Percentiles rank a stretch among this genome's conserved stretches.
Conservation (phyloP, 306 rosid genomes). For the Glycyrrhiza uralensis region DNA sequence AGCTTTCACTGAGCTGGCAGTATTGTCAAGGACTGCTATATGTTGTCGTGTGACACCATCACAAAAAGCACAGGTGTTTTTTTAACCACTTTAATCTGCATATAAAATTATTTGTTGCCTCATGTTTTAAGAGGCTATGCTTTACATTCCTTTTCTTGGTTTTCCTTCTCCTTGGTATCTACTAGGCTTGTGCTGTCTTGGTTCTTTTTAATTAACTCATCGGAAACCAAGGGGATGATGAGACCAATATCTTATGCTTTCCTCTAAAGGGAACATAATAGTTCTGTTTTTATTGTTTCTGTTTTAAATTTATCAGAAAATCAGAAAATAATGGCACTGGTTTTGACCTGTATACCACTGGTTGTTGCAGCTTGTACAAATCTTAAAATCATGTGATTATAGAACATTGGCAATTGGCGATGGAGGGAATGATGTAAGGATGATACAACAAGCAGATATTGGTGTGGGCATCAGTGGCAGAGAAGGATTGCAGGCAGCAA, state of each 20-base stretch:
- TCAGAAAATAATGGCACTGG: conserved; percentile 5
- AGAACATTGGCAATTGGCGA: conserved; percentile 96
- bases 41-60: conserved; percentile 99
- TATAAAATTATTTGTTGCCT: conserved; percentile 1
- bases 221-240: background rate
- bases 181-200: conserved; percentile 6
- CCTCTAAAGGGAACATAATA: background rate
- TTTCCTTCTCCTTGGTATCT: conserved; percentile 14
- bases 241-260: conserved; percentile 5
- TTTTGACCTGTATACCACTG: conserved; percentile 25
- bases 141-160: background rate
- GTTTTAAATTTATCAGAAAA: background rate
- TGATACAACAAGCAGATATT: conserved; percentile 98
- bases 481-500: conserved; percentile 99
- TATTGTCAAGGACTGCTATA: conserved; percentile 95
- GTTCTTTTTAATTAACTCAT: conserved; percentile 9
- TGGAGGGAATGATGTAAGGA: conserved; percentile 99
- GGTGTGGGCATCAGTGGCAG: conserved; percentile 99
- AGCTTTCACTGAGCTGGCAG: conserved; percentile 92
- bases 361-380: conserved; percentile 86
- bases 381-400: conserved; percentile 89
- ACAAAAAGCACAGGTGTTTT: conserved; percentile 91
- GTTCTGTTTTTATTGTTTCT: conserved; percentile 18
- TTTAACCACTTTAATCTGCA: background rate
- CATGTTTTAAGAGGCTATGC: conserved; percentile 13